Evolutionary conservation across 768 basidiomycete genomes (phyloP).

Genomic region (Trametes gibbosa): DNA sequence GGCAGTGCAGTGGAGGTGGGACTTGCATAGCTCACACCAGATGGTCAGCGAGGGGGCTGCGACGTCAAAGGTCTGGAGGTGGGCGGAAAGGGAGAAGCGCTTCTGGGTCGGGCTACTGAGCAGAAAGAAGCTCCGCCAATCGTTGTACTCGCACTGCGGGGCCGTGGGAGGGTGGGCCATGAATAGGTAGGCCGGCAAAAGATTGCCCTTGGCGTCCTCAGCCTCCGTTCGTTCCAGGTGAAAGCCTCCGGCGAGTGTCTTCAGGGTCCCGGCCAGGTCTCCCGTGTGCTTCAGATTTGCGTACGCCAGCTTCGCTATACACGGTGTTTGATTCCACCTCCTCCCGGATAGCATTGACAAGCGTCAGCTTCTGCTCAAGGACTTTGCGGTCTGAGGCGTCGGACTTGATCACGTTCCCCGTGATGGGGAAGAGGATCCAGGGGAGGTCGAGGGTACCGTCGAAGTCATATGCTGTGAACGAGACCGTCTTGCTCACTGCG

Average conservation of each 20-base stretch:
- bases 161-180: neutral
- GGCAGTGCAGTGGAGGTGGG: neutral
- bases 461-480: neutral
- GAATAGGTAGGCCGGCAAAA: neutral
- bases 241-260: neutral
- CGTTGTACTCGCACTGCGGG: neutral
- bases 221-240: neutral
- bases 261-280: neutral
- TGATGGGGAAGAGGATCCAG: neutral
- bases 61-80: neutral
- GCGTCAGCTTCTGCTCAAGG: neutral
- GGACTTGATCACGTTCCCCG: neutral
- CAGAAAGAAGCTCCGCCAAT: neutral
- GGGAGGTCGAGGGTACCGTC: neutral
- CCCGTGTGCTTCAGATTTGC: neutral
- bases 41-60: neutral
- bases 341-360: neutral
- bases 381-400: neutral
- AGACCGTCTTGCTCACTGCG: neutral
- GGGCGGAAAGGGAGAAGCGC: neutral
- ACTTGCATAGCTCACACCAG: conserved; percentile 1
- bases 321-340: neutral
- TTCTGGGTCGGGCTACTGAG: neutral
- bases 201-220: neutral
- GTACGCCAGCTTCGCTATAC: neutral